These are phyloP conservation scores for Ogataea corticis DNA, from an alignment of 805 yeast genomes.

Conservation along the genomic window DNA sequence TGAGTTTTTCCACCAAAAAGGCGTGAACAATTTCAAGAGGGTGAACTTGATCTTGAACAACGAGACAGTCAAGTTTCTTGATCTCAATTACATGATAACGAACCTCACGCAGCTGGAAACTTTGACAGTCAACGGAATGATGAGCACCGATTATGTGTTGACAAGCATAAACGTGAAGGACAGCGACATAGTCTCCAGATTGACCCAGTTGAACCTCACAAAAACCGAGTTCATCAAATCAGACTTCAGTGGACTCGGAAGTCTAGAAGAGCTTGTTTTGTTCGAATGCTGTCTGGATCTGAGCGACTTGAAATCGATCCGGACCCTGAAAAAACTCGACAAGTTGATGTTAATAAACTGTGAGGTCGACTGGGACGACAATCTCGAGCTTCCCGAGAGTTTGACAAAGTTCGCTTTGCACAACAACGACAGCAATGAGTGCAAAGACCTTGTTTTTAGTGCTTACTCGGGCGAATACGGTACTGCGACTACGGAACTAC, in stretches of 20 bases:
- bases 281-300: constrained; percentile 20
- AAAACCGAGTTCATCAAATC: constrained; percentile 14
- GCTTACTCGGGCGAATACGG: not conserved
- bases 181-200: not conserved
- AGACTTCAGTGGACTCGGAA: constrained; percentile 13
- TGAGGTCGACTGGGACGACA: constrained; percentile 19
- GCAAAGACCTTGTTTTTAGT: constrained; percentile 20
- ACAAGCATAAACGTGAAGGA: constrained; percentile 1
- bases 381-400: constrained; percentile 20
- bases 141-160: constrained; percentile 5
- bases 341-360: constrained; percentile 23
- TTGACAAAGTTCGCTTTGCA: constrained; percentile 19
- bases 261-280: constrained; percentile 17
- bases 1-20: constrained; percentile 7
- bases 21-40: constrained; percentile 9
- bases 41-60: constrained; percentile 12
- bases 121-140: constrained; percentile 16
- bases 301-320: constrained; percentile 13
- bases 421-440: constrained; percentile 16
- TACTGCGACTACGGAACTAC: not conserved
- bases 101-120: constrained; percentile 13
- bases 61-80: constrained; percentile 1
- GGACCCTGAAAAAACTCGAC: constrained; percentile 3
- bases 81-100: constrained; percentile 15
- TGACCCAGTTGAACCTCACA: constrained; percentile 16